Base-by-base conservation (phyloP, 2,329 filamentous ascomycete genomes). In the Aspergillus terreus region DNA sequence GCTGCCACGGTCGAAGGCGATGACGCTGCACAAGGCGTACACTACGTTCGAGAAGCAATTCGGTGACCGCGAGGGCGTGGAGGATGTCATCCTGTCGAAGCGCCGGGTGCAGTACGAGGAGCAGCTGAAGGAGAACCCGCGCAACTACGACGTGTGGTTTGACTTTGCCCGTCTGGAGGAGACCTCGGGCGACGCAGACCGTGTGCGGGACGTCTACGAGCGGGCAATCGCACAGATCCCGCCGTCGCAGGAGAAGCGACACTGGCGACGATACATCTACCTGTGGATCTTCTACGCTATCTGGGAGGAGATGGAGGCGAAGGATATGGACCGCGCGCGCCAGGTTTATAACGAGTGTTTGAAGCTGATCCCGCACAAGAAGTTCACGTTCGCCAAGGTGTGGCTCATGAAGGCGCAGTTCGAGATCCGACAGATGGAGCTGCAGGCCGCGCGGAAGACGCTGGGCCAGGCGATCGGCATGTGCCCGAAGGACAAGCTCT, bases 1-100 rank as follows among this genome's bases (percentile, higher is more conserved):
- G 47, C 82, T 99, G 56, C 88, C 94, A 10, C 84, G 94, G 19
- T 95, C 90, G 11, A 91, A 87, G 69, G 94, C 92, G 1, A 85
- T 87, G 71, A 78, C 81, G 12, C 79, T 99, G 7, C 92, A 99
- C 75, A 95, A 95, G 68, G 86, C 91, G 12, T 99, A 97, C 69
- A 97, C 92, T 0, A 92, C 89, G 0, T 99, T 99, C 61, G 94
- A 99, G 73, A 99, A 99, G 76, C 94, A 99, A 64, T 99, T 90
- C 67, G 94, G 94, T 57, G 92, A 97, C 69, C 81, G 82, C 50
- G 90, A 96, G 63, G 94, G 94, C 4, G 90, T 99, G 2, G 92
- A 97, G 64, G 90, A 97, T 68, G 92, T 97, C 7, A 90, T 99
- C 27, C 70, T 97, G n/a, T 91, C 91, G 14, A 99, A 99, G 71